These are phyloP conservation scores for Fusarium hostae DNA, from an alignment of 2,329 filamentous ascomycete genomes.

Conservation along the genomic window DNA sequence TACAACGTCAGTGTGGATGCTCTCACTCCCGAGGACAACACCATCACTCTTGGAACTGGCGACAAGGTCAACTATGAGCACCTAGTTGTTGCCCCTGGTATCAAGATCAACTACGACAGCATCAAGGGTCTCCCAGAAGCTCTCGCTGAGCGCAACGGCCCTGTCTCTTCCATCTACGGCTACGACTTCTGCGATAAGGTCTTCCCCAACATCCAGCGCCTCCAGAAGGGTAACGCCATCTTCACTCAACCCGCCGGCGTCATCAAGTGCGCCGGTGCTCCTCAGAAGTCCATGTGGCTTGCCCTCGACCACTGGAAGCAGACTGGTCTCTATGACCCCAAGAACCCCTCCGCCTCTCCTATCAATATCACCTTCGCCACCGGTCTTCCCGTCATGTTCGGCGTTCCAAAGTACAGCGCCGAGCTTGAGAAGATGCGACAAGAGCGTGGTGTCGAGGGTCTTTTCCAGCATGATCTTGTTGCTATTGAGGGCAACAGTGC, in stretches of 20 bases:
- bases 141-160: conserved; percentile 57
- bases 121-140: conserved; percentile 69
- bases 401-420: conserved; percentile 68
- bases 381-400: conserved; percentile 67
- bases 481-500: conserved; percentile 64
- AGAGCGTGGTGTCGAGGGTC: conserved; percentile 65
- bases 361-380: conserved; percentile 67
- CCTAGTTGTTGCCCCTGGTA: conserved; percentile 70
- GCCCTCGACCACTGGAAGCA: conserved; percentile 69
- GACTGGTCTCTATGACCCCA: conserved; percentile 60
- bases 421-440: conserved; percentile 63
- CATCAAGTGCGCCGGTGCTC: conserved; percentile 70
- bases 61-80: conserved; percentile 71
- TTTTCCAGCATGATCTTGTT: conserved; percentile 68
- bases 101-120: conserved; percentile 61
- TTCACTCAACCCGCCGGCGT: conserved; percentile 69
- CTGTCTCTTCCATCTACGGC: conserved; percentile 67
- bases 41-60: conserved; percentile 64
- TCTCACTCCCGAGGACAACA: conserved; percentile 67
- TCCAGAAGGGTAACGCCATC: conserved; percentile 63
- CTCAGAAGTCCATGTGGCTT: conserved; percentile 72
- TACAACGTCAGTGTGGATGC: conserved; percentile 63
- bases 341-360: conserved; percentile 52
- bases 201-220: conserved; percentile 58
- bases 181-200: conserved; percentile 67